phyloP scores from a whole-genome alignment of 192 early-diverging fungal species.

The Phlyctochytrium arcticum region DNA sequence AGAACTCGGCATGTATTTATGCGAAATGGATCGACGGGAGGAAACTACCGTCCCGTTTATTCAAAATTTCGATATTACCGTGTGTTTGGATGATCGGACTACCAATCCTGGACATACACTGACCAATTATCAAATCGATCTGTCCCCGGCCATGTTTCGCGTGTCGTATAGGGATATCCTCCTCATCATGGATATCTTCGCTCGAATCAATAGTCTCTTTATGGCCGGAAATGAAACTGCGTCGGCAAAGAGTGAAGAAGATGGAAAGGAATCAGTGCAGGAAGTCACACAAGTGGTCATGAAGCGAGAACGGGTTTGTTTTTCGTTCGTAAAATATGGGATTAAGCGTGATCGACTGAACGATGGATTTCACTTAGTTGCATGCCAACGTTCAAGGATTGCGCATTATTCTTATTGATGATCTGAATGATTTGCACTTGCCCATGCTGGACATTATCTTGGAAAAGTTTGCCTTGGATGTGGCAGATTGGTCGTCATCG shows the following conservation, averaged over 20 bases:
- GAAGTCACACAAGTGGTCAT: slow-evolving; percentile 39
- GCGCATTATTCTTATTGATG: slow-evolving; percentile 84
- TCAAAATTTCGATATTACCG: slow-evolving; percentile 81
- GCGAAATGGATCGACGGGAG: slow-evolving; percentile 77
- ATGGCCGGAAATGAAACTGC: not conserved
- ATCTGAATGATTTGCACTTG: slow-evolving; percentile 79
- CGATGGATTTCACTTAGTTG: slow-evolving; percentile 1
- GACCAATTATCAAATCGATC: slow-evolving; percentile 66
- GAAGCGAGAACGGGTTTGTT: slow-evolving; percentile 49
- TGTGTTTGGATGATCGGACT: slow-evolving; percentile 72
- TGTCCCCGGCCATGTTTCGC: slow-evolving; percentile 73
- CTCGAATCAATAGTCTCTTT: slow-evolving; percentile 8
- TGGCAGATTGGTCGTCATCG: slow-evolving; percentile 77
- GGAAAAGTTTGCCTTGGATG: slow-evolving; percentile 73
- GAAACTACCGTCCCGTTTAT: slow-evolving; percentile 81
- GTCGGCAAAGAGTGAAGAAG: not conserved
- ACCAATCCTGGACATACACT: slow-evolving; percentile 56
- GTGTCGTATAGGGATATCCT: slow-evolving; percentile 84
- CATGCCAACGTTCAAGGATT: slow-evolving; percentile 62
- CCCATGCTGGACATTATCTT: slow-evolving; percentile 84
- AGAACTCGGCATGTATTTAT: slow-evolving; percentile 86
- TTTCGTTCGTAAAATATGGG: not conserved
- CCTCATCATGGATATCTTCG: slow-evolving; percentile 77
- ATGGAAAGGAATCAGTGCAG: not conserved
- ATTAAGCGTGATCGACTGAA: not conserved